phyloP scores from a whole-genome alignment of 768 basidiomycete genomes.

The Chlorophyllum brunneum region DNA sequence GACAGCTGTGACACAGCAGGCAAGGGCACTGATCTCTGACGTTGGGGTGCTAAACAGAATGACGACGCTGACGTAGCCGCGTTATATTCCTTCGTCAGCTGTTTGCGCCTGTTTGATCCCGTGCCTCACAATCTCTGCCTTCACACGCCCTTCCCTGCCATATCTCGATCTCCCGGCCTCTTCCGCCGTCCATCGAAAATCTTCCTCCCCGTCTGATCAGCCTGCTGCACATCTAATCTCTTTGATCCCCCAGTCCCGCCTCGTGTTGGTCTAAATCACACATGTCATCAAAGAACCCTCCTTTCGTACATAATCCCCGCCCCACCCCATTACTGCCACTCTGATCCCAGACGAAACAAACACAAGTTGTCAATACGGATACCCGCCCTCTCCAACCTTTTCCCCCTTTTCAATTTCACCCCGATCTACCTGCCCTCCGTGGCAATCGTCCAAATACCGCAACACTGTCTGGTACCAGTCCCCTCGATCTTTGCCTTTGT shows the following conservation, averaged over 20 bases:
- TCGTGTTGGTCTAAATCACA: conserved; percentile 5
- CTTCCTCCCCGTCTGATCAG: too few relatives aligned
- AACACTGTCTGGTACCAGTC: conserved; percentile 30
- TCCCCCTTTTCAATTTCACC: conserved; percentile 12
- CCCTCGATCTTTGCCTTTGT: conserved; percentile 35
- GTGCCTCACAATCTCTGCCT: conserved; percentile 17
- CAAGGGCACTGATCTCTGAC: conserved; percentile 20
- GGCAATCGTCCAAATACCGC: conserved; percentile 32
- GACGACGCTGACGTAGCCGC: conserved; percentile 49
- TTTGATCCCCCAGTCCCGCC: neutral
- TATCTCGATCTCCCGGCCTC: too few relatives aligned
- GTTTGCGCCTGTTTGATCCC: conserved; percentile 37
- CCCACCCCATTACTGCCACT: neutral
- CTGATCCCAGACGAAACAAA: neutral
- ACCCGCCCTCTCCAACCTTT: neutral
- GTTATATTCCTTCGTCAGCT: conserved; percentile 37
- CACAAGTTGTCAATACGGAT: conserved; percentile 9
- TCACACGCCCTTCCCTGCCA: neutral
- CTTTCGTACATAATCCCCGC: conserved; percentile 2
- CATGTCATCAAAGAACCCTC: conserved; percentile 7
- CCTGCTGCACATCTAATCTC: conserved; percentile 7
- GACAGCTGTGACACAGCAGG: conserved; percentile 1
- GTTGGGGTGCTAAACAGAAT: conserved; percentile 37
- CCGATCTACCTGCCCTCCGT: conserved; percentile 14
- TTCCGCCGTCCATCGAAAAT: too few relatives aligned